Base-by-base conservation (phyloP, 352 stramenopile species). In the Pythium volutum region DNA sequence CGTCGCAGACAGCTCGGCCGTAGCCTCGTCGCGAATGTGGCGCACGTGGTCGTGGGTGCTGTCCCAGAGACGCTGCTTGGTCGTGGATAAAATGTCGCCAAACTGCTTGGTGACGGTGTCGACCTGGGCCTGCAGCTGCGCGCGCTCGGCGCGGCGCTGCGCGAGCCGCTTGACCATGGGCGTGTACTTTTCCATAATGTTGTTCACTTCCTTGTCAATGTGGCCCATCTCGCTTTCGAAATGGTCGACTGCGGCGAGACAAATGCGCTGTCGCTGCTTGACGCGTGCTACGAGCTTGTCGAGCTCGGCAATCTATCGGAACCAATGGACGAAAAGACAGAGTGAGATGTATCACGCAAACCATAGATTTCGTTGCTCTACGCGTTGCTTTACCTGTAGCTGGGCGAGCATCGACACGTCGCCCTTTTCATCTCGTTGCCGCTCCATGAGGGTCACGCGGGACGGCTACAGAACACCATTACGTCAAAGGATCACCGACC, bases 341-440 rank as follows among this genome's bases (percentile, higher is more conserved):
- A 11, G 31, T 36, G 1, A 36, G 14, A 36, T 36, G 31, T 11
- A 36, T 36, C 3, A n/a, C n/a, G n/a, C n/a, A n/a, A n/a, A n/a
- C n/a, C n/a, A n/a, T n/a, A n/a, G n/a, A n/a, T n/a, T 11, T 15
- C 6, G 31, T 36, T 36, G 31, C 31, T 11, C 7, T 36, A 11
- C 31, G 31, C 3, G 31, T 23, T 16, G 2, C 2, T 38, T 48
- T 75, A 91, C 81, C 3, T 79, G 77, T 4, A 91, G 67, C 0
- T 79, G 84, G n/a, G 79, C 81, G 0, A 91, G 68, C 81, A 91
- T 91, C 5, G 81, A 81, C 14, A 83, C 75, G 55, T 91, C 79
- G 29, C 79, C 77, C 62, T 81, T 89, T 59, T 89, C 79, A 26
- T 87, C 53, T 9, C 74, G 67, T 60, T 91, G 79, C 10, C 79